Base-by-base conservation (phyloP, 768 basidiomycete genomes). In the Tylopilus felleus region DNA sequence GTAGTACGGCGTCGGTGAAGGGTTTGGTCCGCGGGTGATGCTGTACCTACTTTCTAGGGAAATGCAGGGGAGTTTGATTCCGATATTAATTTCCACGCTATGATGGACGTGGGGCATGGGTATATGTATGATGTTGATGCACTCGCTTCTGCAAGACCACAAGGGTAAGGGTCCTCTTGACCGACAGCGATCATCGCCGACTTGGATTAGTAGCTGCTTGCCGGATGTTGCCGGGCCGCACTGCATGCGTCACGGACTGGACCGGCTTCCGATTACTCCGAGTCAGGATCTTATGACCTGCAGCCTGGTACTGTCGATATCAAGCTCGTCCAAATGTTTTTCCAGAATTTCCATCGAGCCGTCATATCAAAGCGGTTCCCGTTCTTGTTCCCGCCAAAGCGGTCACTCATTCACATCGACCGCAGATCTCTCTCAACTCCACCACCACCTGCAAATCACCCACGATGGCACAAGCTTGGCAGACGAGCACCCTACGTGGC, bases 401-500 rank as follows among this genome's bases (percentile, higher is more conserved):
- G 41, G 19, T 7, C 47, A 4, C 17, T 40, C 38, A 25, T 36
- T 22, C 36, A 25, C 8, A 25, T 53, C 43, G 19, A 36, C 39
- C 35, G 17, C 12, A 52, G 58, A 46, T 51, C 38, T 22, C 23
- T 56, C 44, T 56, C 47, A 5, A 41, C 44, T 2, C 14, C 13
- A 22, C 33, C 29, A 27, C 49, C 46, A 17, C 21, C 35, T 47
- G 3, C 45, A 21, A 14, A 25, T 13, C 17, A 21, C 7, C 48
- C 56, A 17, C 55, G 59, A n/a, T 42, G 57, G 45, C 55, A 19
- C 39, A 65, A 40, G 19, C 52, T 65, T 41, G 54, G 55, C 8
- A 65, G 65, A 12, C 53, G 67, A 22, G 45, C 60, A 8, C 62
- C 53, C 10, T 73, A 67, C 49, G 41, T 63, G 22, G 61, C 67